Evolutionary conservation across 495 filamentous ascomycete species (phyloP), one percentile per base, ranked within the genome.

Genomic region (Penicillium arizonense): DNA sequence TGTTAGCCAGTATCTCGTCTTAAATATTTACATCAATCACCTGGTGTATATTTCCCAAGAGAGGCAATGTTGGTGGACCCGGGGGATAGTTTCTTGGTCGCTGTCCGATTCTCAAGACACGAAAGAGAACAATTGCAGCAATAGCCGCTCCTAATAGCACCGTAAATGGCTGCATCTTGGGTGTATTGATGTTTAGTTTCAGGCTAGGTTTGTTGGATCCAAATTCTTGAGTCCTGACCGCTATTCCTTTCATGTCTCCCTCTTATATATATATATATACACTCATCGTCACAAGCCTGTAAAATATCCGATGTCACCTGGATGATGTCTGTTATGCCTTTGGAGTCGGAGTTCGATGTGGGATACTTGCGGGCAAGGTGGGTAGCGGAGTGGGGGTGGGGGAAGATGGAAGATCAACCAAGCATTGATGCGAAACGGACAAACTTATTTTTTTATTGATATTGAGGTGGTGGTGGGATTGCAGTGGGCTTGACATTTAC

Each of bases 31-130:
- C 16, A 4, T 26, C 14, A 26, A 56, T 52, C 21, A 59, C 53
- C 21, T 71, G 66, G 47, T 72, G 68, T 23, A 73, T 53, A 16
- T 74, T 74, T 2, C 71, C 71, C 9, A 72, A 40, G 0, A 74
- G 45, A 0, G 68, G 69, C 12, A 70, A 50, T 0, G 67, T 73
- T 2, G 72, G 69, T 23, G 72, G 70, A 0, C 72, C 72, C 2
- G 69, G 69, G 10, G 70, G 70, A 23, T 57, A 64, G 44, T 59
- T 59, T 41, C 61, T 58, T 9, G 68, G 63, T 9, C 70, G 51
- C 12, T 53, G 59, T 24, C 70, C 70, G 14, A 71, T 52, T 2
- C 30, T 20, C 4, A 57, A 20, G 3, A 56, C 9, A 1, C 53
- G 53, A 3, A 33, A 48, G 13, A 57, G 38, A 7, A 70, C 26